Base-by-base conservation (phyloP, 164 flowering plant genomes). In the Litsea cubeba region DNA sequence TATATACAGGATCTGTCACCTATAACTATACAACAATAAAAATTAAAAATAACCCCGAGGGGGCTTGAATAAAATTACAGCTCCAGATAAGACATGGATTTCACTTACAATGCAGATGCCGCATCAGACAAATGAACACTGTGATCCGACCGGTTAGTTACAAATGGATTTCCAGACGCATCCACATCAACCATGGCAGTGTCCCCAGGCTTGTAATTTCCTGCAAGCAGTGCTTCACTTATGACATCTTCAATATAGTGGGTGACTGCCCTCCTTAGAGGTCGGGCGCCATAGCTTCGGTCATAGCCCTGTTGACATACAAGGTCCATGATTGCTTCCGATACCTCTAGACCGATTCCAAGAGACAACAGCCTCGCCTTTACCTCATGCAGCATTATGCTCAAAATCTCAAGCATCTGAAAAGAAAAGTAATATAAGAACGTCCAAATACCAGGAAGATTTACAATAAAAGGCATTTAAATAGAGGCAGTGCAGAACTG, bases 351-450 rank as follows among this genome's bases (percentile, higher is more conserved):
- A 24, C 84, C 84, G 57, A 90, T 81, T 23, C 90, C 94, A 12
- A 88, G 78, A 17, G 90, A 79, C 62, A 78, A 51, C 1, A 94
- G 87, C 84, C 95, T 88, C 68, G 68, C 75, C 79, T 84, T 86
- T 50, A 91, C 91, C 79, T 90, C 98, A 64, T 69, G 78, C 67
- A 94, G 82, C 94, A 90, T 89, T 69, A 88, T 40, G 49, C 85
- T 79, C 65, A 88, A 57, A 71, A 94, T 94, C 82, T 88, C 88
- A 17, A 88, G 86, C 88, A 93, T 83, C 97, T 93, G 89, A 71
- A 82, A 73, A 46, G 23, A 30, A 64, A 70, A 49, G n/a, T 15
- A 54, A 15, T 54, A 17, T 54, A 5, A 54, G 60, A 30, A 30
- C 5, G 5, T 30, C 35, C 35, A 3, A 30, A 30, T 30, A 54